Evolutionary conservation across 371 early-diverging fungal species (phyloP), one percentile per base, ranked within the genome.

Genomic region (Actinomortierella wolfii): DNA sequence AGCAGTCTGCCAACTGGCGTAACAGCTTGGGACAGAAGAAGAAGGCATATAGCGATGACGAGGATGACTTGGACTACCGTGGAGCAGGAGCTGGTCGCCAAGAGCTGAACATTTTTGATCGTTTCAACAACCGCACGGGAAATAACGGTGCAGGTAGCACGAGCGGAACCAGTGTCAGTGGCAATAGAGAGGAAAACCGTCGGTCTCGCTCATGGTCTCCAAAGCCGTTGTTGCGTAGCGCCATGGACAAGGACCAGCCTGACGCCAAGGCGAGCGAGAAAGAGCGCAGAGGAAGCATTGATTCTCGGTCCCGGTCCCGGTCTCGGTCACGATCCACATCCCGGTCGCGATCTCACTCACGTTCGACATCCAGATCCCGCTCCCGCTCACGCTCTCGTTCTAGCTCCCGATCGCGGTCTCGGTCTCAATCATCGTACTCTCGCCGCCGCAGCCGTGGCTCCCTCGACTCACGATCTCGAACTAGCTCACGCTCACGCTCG

Each of bases 11-110:
- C 34, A 59, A 51, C 21, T 73, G 74, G 74, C 46, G 63, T 29
- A 73, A 50, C 25, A 67, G 67, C 18, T 62, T 73, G n/a, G 64
- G 67, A 7, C 74, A 73, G 46, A 56, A 59, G 15, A 34, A 34
- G 34, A 34, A 34, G 34, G 34, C 34, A 34, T 34, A 34, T 11
- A 34, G 34, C 11, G 34, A 34, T 34, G 34, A 34, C 25, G 56
- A 51, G 41, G 51, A 54, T 17, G 59, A 56, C 21, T 29, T 51
- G 48, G n/a, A 34, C 11, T 34, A 34, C 11, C 34, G 34, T 11
- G 34, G 34, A 11, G 7, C 34, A 4, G 34, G 34, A 6, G 34
- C 34, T 34, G 34, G 34, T 11, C 34, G 34, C 34, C 34, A 34
- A 34, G 34, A 34, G 11, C 11, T 34, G 4, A 11, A 11, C 34